Evolutionary conservation across 1,284 basidiomycete genomes (phyloP), one percentile per base, ranked within the genome.

Genomic region (Malassezia dermatis): DNA sequence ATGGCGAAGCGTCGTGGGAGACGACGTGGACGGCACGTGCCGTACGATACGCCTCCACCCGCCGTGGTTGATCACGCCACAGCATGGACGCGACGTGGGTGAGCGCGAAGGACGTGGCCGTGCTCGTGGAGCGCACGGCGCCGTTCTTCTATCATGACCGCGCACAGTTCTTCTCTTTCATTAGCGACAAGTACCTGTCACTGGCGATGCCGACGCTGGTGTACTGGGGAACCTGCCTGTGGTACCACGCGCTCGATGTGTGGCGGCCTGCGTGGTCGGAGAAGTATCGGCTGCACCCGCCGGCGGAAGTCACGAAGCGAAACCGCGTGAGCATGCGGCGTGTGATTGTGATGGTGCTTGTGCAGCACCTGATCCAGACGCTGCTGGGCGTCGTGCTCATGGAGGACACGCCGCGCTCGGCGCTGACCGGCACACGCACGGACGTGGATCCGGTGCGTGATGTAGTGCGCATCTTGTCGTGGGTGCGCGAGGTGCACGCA

Each of bases 361-460:
- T 89, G 30, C 89, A 94, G 75, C 91, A 99, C 61, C 68, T 81
- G 28, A 71, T 96, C 2, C 94, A 98, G 77, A 93, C 89, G 0
- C 55, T 78, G 0, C 74, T 94, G 4, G 93, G 88, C 0, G 72
- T 81, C 10, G 75, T 82, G 37, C 85, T 84, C 80, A 68, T 96
- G 56, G 80, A 84, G 24, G 80, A 81, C 11, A 57, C 55, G 32
- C 49, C 55, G 5, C 15, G 26, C 37, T 27, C 24, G 15, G 45
- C 31, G 11, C 37, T 39, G 6, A 39, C 37, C 17, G 28, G 39
- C 11, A 34, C 12, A 5, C 39, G 31, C 19, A 35, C 39, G 1
- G 55, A 57, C 32, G 50, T 41, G 8, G 21, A 57, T 27, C 49
- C 50, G 15, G 42, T 39, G 27, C 19, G 7, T 6, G 81, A 78